A percentile compares a stretch with the other conserved stretches of the same genome.
Evolutionary conservation across 768 basidiomycete genomes (phyloP).

Genomic region (Russula olivacea): DNA sequence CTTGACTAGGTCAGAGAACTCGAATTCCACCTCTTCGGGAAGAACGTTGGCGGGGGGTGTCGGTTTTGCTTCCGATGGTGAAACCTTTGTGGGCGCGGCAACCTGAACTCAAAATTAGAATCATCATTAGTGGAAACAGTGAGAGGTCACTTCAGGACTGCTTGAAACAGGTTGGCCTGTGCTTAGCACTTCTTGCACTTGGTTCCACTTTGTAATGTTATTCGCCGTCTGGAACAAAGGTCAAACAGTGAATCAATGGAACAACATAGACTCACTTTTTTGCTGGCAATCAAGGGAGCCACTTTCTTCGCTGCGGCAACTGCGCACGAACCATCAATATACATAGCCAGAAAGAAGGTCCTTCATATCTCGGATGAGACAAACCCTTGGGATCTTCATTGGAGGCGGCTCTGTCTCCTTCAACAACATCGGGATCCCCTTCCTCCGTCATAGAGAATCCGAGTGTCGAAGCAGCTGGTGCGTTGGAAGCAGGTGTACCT

Average conservation of each 20-base stretch:
- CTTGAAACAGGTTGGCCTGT: constrained; percentile 26
- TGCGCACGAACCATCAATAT: constrained; percentile 34
- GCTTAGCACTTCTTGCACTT: constrained; percentile 81
- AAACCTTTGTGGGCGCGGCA: constrained; percentile 5
- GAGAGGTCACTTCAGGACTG: constrained; percentile 13
- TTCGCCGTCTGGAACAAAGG: constrained; percentile 55
- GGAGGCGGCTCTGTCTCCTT: constrained; percentile 34
- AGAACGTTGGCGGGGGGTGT: constrained; percentile 35
- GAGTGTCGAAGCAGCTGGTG: constrained; percentile 41
- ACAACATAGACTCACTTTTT: constrained; percentile 50
- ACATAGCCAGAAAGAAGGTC: constrained; percentile 26
- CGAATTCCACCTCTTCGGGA: constrained; percentile 58
- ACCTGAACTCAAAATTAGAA: constrained; percentile 18
- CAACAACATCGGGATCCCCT: constrained; percentile 36
- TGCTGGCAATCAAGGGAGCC: constrained; percentile 76
- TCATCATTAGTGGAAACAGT: background rate
- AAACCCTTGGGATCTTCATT: constrained; percentile 47
- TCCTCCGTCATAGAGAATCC: constrained; percentile 69
- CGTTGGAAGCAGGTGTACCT: constrained; percentile 28
- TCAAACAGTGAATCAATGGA: background rate
- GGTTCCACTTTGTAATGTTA: constrained; percentile 97
- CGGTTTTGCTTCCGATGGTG: constrained; percentile 16
- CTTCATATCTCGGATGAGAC: constrained; percentile 31
- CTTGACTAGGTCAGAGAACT: constrained; percentile 70
- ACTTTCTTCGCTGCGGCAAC: constrained; percentile 59